Conservation (phyloP, 2,329 filamentous ascomycete genomes). For the Aspergillaceae sp. region DNA sequence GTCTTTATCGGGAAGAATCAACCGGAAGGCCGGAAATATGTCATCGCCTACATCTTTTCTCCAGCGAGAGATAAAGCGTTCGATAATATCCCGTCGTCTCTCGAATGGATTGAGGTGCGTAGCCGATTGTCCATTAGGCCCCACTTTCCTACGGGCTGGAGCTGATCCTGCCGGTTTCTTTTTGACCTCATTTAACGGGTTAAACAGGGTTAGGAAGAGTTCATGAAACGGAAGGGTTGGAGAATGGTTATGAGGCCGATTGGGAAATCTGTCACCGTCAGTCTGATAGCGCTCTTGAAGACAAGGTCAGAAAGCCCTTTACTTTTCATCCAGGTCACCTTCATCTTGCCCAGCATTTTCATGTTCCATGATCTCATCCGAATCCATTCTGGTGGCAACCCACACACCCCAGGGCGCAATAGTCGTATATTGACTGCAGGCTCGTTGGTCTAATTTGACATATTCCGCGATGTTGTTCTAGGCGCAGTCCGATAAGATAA, state of each 20-base stretch:
- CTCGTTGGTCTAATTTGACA: constrained; percentile 6
- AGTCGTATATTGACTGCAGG: background rate
- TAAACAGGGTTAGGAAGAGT: constrained; percentile 69
- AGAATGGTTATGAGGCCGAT: constrained; percentile 70
- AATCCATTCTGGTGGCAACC: constrained; percentile 17
- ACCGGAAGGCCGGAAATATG: constrained; percentile 82
- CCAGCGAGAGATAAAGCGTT: constrained; percentile 80
- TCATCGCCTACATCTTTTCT: constrained; percentile 80
- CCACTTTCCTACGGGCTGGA: constrained; percentile 49
- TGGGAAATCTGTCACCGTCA: constrained; percentile 56
- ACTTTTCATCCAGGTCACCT: constrained; percentile 25
- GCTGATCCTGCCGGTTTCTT: constrained; percentile 55
- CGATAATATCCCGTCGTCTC: constrained; percentile 68
- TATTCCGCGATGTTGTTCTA: constrained; percentile 6
- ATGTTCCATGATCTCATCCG: constrained; percentile 15
- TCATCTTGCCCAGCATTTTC: constrained; percentile 13
- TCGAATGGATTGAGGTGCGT: constrained; percentile 62
- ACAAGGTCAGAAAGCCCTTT: background rate
- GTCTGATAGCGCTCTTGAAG: background rate
- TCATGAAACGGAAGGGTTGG: constrained; percentile 75
- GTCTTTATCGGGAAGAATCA: constrained; percentile 90
- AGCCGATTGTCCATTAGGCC: constrained; percentile 44
- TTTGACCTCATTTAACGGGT: constrained; percentile 69
- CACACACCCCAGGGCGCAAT: background rate
- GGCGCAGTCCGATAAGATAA: constrained; percentile 21